Evolutionary conservation across 1,284 basidiomycete genomes (phyloP).

Genomic region (Puccinia coronata): DNA sequence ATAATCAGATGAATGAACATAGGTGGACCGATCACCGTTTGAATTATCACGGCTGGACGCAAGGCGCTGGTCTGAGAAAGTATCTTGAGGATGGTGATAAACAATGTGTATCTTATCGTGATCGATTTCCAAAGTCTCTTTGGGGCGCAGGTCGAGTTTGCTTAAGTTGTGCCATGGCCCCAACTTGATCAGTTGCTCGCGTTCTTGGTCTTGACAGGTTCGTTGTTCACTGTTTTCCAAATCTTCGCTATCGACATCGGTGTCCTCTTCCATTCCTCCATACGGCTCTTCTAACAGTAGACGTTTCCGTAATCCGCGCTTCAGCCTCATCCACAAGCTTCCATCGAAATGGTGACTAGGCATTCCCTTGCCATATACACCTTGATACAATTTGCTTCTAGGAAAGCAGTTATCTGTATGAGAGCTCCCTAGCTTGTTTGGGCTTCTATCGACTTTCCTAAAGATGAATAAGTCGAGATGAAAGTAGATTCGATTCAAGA

Average conservation of each 20-base stretch:
- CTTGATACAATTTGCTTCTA: slow-evolving; percentile 5
- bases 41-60: background rate
- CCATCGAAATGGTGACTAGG: background rate
- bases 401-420: background rate
- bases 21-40: background rate
- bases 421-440: background rate
- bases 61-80: background rate
- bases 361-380: background rate
- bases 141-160: background rate
- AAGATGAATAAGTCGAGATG: slow-evolving; percentile 74
- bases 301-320: background rate
- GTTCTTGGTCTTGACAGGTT: no score
- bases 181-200: slow-evolving; percentile 5
- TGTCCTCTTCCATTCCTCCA: background rate
- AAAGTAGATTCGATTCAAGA: slow-evolving; percentile 74
- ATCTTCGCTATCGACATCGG: background rate
- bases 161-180: background rate
- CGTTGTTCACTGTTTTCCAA: background rate
- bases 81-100: background rate
- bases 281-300: slow-evolving; percentile 1
- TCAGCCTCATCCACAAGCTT: background rate
- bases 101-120: no score
- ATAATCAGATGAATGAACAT: background rate
- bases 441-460: slow-evolving; percentile 55
- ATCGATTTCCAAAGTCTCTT: no score